Evolutionary conservation across 2,329 filamentous ascomycete genomes (phyloP).

Genomic region (Fonsecaea multimorphosa): DNA sequence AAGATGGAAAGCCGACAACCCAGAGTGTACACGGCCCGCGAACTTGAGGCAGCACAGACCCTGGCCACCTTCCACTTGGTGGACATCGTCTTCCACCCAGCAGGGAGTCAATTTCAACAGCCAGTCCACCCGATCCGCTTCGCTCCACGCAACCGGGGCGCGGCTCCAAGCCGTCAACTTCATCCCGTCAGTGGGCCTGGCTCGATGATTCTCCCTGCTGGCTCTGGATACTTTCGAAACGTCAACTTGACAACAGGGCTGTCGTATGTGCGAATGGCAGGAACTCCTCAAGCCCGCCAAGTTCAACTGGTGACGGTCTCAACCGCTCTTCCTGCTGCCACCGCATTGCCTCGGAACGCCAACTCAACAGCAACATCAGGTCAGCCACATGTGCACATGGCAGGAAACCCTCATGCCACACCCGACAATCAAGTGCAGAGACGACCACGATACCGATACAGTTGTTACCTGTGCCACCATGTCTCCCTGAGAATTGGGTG

Average conservation of each 20-base stretch:
- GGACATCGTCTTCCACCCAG: neutral
- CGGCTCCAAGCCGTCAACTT: neutral
- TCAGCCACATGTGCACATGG: neutral
- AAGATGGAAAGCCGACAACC: neutral
- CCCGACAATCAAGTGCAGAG: neutral
- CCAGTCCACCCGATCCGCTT: neutral
- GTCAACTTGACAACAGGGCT: neutral
- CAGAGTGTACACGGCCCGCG: neutral
- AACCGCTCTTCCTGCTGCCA: neutral
- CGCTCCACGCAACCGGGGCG: no score
- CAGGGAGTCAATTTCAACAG: neutral
- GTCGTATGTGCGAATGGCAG: neutral
- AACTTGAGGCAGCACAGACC: slow-evolving; percentile 4
- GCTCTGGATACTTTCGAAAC: neutral
- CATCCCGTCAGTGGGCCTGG: neutral
- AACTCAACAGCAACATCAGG: neutral
- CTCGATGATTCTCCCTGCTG: neutral
- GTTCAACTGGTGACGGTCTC: no score
- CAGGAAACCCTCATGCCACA: neutral
- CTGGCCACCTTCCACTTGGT: slow-evolving; percentile 2
- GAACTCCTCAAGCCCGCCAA: neutral
- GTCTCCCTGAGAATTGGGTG: neutral
- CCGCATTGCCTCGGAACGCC: neutral
- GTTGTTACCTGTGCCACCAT: slow-evolving; percentile 4
- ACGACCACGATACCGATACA: slow-evolving; percentile 2